Percentiles rank a stretch among this genome's conserved stretches.
These are phyloP conservation scores for Psilocybe azurescens DNA, from an alignment of 768 basidiomycete species.

Conservation along the genomic window DNA sequence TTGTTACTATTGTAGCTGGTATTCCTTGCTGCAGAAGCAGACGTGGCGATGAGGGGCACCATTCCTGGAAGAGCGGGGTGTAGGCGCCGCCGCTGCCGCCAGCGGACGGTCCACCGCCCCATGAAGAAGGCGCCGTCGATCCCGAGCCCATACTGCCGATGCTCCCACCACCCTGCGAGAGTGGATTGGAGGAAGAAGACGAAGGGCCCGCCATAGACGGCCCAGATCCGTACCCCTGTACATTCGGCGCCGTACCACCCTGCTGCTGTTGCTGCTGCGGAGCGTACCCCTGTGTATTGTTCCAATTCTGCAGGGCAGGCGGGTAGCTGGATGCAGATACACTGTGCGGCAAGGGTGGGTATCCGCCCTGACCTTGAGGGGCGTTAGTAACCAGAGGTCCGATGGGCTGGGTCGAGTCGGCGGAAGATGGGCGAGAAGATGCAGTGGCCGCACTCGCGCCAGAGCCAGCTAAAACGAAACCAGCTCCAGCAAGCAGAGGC, in stretches of 20 bases:
- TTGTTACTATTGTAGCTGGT: slow-evolving; percentile 10
- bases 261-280: neutral
- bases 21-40: neutral
- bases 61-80: slow-evolving; percentile 8
- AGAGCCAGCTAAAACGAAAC: slow-evolving; percentile 20
- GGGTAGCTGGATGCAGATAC: slow-evolving; percentile 18
- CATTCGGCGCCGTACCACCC: neutral
- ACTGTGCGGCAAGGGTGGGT: neutral
- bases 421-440: slow-evolving; percentile 51
- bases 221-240: slow-evolving; percentile 18
- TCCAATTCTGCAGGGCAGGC: slow-evolving; percentile 26
- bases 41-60: slow-evolving; percentile 12
- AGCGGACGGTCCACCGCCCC: slow-evolving; percentile 8
- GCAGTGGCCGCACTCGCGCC: slow-evolving; percentile 15
- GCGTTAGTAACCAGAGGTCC: slow-evolving; percentile 26
- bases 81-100: slow-evolving; percentile 10
- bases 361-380: slow-evolving; percentile 5
- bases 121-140: slow-evolving; percentile 4
- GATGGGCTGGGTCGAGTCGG: slow-evolving; percentile 43
- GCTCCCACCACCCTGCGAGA: slow-evolving; percentile 6
- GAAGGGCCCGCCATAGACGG: slow-evolving; percentile 15
- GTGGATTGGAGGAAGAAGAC: neutral
- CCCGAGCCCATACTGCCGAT: slow-evolving; percentile 3
- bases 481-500: slow-evolving; percentile 28
- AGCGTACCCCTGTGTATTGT: slow-evolving; percentile 18